Evolutionary conservation across 1,284 basidiomycete genomes (phyloP).

Genomic region (Leccinum insolens): DNA sequence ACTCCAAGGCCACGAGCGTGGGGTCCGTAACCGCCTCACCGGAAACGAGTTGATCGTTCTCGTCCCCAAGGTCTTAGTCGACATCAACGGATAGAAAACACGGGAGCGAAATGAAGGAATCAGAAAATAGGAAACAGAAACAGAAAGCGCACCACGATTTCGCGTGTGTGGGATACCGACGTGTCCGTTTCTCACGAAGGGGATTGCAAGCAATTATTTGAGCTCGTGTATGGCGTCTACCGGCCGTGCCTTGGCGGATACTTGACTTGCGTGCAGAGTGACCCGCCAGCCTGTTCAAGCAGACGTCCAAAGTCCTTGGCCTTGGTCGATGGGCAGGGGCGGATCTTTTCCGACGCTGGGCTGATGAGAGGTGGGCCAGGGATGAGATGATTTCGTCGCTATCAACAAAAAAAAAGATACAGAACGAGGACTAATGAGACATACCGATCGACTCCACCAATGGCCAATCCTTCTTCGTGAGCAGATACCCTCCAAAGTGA

Average conservation of each 20-base stretch:
- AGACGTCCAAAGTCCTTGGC: conserved; percentile 59
- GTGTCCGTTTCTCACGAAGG: conserved; percentile 37
- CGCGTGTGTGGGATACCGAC: no score
- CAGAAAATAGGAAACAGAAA: no score
- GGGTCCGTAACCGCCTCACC: no score
- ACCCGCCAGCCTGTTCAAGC: conserved; percentile 66
- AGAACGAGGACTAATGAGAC: conserved; percentile 7
- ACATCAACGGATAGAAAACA: no score
- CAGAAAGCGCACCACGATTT: no score
- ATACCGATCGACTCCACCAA: conserved; percentile 62
- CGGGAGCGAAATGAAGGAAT: no score
- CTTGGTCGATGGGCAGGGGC: conserved; percentile 49
- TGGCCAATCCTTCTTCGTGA: conserved; percentile 71
- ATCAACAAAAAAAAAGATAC: conserved; percentile 1
- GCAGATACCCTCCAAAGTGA: conserved; percentile 74
- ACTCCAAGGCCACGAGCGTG: no score
- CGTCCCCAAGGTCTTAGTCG: no score
- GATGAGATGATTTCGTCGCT: conserved; percentile 45
- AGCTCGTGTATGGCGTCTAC: conserved; percentile 63
- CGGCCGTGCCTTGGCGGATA: conserved; percentile 69
- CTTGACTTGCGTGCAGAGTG: conserved; percentile 72
- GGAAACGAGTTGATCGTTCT: no score
- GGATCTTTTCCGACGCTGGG: conserved; percentile 68
- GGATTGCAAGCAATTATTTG: conserved; percentile 52
- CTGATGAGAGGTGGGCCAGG: conserved; percentile 60